Conservation (phyloP, 148 eudicot genomes). For the Nepenthes mirabilis region DNA sequence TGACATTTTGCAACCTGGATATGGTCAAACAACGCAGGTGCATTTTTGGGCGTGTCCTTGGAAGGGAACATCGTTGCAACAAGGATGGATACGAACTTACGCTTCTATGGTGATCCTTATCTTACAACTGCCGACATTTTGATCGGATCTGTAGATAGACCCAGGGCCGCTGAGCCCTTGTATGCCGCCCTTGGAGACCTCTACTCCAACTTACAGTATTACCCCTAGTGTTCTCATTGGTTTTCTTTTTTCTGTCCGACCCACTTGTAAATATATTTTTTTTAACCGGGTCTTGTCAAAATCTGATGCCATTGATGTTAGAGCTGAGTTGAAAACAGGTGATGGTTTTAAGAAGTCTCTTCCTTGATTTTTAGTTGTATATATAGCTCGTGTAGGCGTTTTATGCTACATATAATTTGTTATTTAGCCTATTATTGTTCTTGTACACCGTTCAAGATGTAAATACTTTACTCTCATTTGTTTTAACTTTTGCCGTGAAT, state of each 20-base stretch:
- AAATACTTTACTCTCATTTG: too few relatives aligned
- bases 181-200: constrained; percentile 73
- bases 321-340: too few relatives aligned
- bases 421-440: too few relatives aligned
- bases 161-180: constrained; percentile 88
- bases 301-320: too few relatives aligned
- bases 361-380: too few relatives aligned
- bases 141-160: constrained; percentile 80
- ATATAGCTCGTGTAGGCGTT: too few relatives aligned
- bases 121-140: constrained; percentile 80
- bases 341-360: too few relatives aligned
- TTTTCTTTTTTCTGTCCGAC: neutral
- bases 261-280: too few relatives aligned
- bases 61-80: constrained; percentile 84
- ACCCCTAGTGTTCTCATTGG: neutral
- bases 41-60: constrained; percentile 91
- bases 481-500: too few relatives aligned
- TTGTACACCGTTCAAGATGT: too few relatives aligned
- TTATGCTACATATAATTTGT: too few relatives aligned
- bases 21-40: constrained; percentile 39
- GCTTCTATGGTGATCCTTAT: constrained; percentile 94
- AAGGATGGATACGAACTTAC: constrained; percentile 78
- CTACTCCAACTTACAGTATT: constrained; percentile 34
- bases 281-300: too few relatives aligned
- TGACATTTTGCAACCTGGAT: neutral